Evolutionary conservation across 202 grass and related monocot genomes (phyloP).

Genomic region (Carex arenaria): DNA sequence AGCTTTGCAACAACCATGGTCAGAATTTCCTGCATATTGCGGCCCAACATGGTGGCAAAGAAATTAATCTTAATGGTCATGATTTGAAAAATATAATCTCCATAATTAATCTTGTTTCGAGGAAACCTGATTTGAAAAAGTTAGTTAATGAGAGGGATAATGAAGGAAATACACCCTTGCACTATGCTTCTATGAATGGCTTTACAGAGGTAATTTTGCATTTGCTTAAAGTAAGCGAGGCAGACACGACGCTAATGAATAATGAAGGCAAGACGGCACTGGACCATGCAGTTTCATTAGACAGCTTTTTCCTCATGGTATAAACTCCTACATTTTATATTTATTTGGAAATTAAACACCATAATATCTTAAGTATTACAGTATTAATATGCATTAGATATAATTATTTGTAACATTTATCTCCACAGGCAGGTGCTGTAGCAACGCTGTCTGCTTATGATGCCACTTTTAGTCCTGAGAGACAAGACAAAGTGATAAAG

Average conservation of each 20-base stretch:
- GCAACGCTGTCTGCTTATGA: background rate
- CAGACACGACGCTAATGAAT: background rate
- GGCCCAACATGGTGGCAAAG: background rate
- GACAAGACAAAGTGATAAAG: background rate
- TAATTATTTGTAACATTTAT: background rate
- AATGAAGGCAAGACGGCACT: background rate
- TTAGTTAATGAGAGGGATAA: background rate
- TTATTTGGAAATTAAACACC: no score
- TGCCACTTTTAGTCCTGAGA: background rate
- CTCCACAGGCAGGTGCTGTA: background rate
- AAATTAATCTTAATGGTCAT: background rate
- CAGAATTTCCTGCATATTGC: slow-evolving; percentile 26
- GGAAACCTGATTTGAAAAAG: background rate
- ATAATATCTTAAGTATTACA: background rate
- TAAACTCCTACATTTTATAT: no score
- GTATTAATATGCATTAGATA: background rate
- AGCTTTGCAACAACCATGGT: background rate
- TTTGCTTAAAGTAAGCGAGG: background rate
- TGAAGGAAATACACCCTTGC: slow-evolving; percentile 17
- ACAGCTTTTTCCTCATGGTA: background rate
- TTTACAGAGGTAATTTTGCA: background rate
- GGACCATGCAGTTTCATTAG: background rate
- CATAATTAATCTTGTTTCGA: background rate
- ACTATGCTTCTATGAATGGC: background rate
- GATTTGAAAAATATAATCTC: background rate